These are phyloP conservation scores for Backusella psychrophila DNA, from an alignment of 192 early-diverging fungal genomes.

Conservation along the genomic window DNA sequence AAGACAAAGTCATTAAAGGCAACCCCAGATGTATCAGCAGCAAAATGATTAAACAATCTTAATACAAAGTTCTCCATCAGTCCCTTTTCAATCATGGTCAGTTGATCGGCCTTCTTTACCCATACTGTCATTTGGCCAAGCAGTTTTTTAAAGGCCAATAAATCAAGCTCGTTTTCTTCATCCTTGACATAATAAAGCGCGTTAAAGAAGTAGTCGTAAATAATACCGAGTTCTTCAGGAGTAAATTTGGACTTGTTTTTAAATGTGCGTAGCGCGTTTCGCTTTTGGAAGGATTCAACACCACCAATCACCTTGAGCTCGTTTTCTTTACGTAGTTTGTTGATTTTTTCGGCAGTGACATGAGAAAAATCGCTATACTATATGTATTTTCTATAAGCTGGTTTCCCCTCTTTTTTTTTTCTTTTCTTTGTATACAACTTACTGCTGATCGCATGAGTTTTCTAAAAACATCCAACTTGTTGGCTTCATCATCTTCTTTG, in stretches of 20 bases:
- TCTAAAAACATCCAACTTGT: background rate
- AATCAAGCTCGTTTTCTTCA: slow-evolving; percentile 38
- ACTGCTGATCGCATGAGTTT: slow-evolving; percentile 6
- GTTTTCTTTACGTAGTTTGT: slow-evolving; percentile 67
- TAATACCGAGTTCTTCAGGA: slow-evolving; percentile 66
- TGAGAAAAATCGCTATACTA: slow-evolving; percentile 77
- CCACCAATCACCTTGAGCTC: slow-evolving; percentile 79
- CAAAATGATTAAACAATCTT: slow-evolving; percentile 21
- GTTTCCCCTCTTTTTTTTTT: no score
- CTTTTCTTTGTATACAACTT: background rate
- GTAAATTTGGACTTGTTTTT: slow-evolving; percentile 64
- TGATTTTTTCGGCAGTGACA: slow-evolving; percentile 64
- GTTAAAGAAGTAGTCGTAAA: slow-evolving; percentile 79
- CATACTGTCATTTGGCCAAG: slow-evolving; percentile 55
- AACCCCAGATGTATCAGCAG: slow-evolving; percentile 26
- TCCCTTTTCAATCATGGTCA: background rate
- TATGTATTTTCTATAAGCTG: background rate
- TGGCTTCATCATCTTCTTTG: background rate
- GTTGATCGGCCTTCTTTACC: slow-evolving; percentile 11
- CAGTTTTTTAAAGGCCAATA: slow-evolving; percentile 61
- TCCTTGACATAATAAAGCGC: slow-evolving; percentile 53
- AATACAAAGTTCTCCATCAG: slow-evolving; percentile 15
- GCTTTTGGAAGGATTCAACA: slow-evolving; percentile 77
- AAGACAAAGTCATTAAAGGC: slow-evolving; percentile 69
- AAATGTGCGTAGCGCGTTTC: slow-evolving; percentile 66